Conservation (phyloP, 225 moss, liverwort and hornwort genomes). For the Takakia lepidozioides region DNA sequence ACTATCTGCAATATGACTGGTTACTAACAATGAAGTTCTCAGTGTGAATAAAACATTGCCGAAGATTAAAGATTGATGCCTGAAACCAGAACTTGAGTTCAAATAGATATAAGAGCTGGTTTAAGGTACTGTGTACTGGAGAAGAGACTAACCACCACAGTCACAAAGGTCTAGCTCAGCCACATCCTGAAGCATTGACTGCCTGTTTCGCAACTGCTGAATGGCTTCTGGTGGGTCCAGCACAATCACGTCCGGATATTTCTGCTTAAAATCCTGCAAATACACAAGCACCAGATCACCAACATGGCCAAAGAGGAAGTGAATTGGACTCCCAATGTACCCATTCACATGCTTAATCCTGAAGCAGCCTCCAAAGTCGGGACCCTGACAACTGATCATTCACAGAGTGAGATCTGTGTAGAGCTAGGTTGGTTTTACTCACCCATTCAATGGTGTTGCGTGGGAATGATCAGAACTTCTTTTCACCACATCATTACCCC, state of each 20-base stretch:
- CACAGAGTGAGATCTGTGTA: too few species aligned
- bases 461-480: slow-evolving; percentile 5
- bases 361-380: too few species aligned
- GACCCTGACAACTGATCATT: slow-evolving; percentile 1
- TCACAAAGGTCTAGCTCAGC: slow-evolving; percentile 31
- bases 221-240: slow-evolving; percentile 46
- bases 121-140: too few species aligned
- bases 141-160: slow-evolving; percentile 29
- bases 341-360: too few species aligned
- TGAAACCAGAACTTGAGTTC: background rate
- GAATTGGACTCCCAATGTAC: too few species aligned
- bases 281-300: slow-evolving; percentile 9
- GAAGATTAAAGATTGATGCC: slow-evolving; percentile 1
- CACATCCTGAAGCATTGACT: slow-evolving; percentile 45
- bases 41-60: slow-evolving; percentile 25
- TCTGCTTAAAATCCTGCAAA: slow-evolving; percentile 42
- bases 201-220: slow-evolving; percentile 38
- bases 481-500: slow-evolving; percentile 6
- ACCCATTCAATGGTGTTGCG: slow-evolving; percentile 1
- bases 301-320: background rate
- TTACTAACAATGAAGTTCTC: slow-evolving; percentile 32
- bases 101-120: too few species aligned
- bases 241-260: slow-evolving; percentile 36
- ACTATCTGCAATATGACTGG: slow-evolving; percentile 30
- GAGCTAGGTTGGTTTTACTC: slow-evolving; percentile 2